Base-by-base conservation (phyloP, 2,329 filamentous ascomycete species). In the Colletotrichum gloeosporioides region DNA sequence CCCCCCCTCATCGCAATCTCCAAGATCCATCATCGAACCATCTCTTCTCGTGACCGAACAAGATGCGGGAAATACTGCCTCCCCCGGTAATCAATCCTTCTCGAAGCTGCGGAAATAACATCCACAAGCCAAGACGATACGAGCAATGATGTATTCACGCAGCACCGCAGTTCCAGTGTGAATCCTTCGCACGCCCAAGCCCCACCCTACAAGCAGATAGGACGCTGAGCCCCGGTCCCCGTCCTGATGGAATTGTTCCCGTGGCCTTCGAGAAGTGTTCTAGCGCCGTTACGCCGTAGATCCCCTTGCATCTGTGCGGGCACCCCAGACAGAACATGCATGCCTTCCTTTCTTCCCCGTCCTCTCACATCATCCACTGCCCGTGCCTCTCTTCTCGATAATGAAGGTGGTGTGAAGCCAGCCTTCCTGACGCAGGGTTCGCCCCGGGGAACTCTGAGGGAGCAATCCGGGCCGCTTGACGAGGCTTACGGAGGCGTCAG, bases 201-300 rank as follows among this genome's bases (percentile, higher is more conserved):
- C 22, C 22, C 22, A 22, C 22, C 22, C 22, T 22, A 22, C 22
- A 22, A 22, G 22, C 22, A 22, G 22, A 22, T 3, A 22, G 22
- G 44, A 22, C n/a, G n/a, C n/a, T 53, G 44, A 53, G 44, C 44
- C 44, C 44, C 44, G 12, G n/a, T 12, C 39, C 39, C 63, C 44
- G 63, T 39, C 63, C 63, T 36, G 34, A 44, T 34, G 13, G 55
- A 29, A n/a, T 10, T 18, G 12, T 22, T 32, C 36, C 55, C 55
- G 69, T 67, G 53, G 32, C 22, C 65, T 73, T 73, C 71, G 39
- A 73, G 66, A 73, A 73, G 71, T 10, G 22, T 69, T 32, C 57
- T 73, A 73, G 71, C 65, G 71, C 27, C 36, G 36, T 18, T 16
- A 39, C 0, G 16, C 1, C 31, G 66, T 55, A 12, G 71, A 44